Conservation (phyloP, 2,329 filamentous ascomycete genomes). For the Alternaria metachromatica region DNA sequence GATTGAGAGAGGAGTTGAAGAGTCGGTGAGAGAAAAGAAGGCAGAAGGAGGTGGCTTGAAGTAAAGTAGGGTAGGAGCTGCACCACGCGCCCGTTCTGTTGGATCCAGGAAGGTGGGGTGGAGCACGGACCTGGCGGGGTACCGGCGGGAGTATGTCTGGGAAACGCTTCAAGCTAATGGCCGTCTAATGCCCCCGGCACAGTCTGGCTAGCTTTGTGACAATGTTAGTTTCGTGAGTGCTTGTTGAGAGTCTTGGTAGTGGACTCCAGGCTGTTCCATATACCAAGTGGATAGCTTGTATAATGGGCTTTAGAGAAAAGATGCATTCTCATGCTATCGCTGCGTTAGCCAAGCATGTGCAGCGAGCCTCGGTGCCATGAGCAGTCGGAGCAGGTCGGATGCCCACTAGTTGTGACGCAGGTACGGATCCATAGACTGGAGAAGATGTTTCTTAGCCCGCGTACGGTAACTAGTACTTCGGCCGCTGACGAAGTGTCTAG, state of each 20-base stretch:
- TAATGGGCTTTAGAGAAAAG: not conserved
- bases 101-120: conserved; percentile 32
- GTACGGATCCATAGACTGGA: conserved; percentile 6
- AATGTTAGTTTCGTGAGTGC: conserved; percentile 5
- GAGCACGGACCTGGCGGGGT: conserved; percentile 39
- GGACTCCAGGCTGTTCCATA: not conserved
- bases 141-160: conserved; percentile 20
- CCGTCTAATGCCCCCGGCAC: conserved; percentile 3
- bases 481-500: not conserved
- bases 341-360: not conserved
- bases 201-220: conserved; percentile 3
- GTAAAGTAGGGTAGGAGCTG: conserved; percentile 32
- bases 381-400: conserved; percentile 5
- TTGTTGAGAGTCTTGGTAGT: conserved; percentile 2
- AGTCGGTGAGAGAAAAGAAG: conserved; percentile 19
- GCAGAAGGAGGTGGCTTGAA: conserved; percentile 25
- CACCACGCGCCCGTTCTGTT: conserved; percentile 39
- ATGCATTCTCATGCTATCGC: not conserved
- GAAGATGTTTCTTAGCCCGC: not conserved
- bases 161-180: conserved; percentile 13
- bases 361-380: conserved; percentile 5
- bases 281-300: not conserved
- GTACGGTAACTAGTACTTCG: not conserved
- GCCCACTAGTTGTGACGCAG: conserved; percentile 11
- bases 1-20: conserved; percentile 19